These are phyloP conservation scores for Capsicum baccatum DNA, from an alignment of 257 asterid genomes.

Conservation along the genomic window DNA sequence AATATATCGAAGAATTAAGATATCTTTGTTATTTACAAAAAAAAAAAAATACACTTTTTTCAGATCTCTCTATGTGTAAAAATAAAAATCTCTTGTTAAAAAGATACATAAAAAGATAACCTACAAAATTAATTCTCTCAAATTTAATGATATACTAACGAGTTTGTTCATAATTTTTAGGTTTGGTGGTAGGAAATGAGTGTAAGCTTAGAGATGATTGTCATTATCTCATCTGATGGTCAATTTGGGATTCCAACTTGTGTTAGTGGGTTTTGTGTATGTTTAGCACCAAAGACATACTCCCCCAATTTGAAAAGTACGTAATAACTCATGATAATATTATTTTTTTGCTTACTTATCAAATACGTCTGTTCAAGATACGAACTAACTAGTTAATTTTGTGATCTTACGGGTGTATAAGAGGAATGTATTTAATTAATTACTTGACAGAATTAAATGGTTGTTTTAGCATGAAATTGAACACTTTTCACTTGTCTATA, in stretches of 20 bases:
- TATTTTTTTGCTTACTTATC: background rate
- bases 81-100: background rate
- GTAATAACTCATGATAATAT: background rate
- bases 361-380: background rate
- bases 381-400: background rate
- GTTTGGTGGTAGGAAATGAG: background rate
- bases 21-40: too few species aligned
- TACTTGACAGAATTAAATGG: too few species aligned
- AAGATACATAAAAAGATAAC: background rate
- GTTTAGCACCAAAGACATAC: background rate
- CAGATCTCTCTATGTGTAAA: background rate
- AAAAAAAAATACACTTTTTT: background rate
- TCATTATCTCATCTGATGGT: background rate
- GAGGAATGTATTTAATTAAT: too few species aligned
- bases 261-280: background rate
- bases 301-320: background rate
- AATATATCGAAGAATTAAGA: too few species aligned
- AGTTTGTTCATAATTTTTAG: background rate
- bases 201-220: background rate
- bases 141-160: background rate
- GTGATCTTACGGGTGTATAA: background rate
- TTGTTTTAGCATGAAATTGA: too few species aligned
- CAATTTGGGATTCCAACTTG: background rate
- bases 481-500: background rate
- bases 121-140: background rate